These are phyloP conservation scores for Infundibulicybe gibba DNA, from an alignment of 768 basidiomycete genomes.

Conservation along the genomic window DNA sequence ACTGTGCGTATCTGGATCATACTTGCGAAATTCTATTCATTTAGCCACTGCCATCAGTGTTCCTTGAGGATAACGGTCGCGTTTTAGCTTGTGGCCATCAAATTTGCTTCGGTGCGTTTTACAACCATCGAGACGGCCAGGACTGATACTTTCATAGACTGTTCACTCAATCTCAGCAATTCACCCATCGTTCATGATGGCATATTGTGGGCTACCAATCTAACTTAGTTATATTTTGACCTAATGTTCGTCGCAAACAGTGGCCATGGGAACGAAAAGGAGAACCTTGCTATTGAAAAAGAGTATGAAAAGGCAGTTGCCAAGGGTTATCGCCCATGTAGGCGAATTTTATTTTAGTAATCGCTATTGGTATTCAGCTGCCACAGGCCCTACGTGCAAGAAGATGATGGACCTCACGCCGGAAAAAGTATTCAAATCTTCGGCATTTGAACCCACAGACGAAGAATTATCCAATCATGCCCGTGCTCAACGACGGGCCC, in stretches of 20 bases:
- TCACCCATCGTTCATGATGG: constrained; percentile 53
- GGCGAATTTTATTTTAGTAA: constrained; percentile 12
- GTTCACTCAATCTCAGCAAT: constrained; percentile 48
- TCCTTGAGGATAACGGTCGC: constrained; percentile 46
- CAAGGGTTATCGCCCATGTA: constrained; percentile 59
- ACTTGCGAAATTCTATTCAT: not conserved
- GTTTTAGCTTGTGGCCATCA: constrained; percentile 68
- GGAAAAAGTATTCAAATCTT: constrained; percentile 52
- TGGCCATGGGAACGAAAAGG: constrained; percentile 51
- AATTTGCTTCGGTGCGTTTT: constrained; percentile 50
- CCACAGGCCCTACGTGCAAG: constrained; percentile 63
- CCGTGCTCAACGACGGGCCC: constrained; percentile 27
- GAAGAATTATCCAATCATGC: constrained; percentile 47
- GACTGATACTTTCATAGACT: constrained; percentile 32
- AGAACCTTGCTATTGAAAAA: constrained; percentile 52
- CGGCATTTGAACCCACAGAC: constrained; percentile 66
- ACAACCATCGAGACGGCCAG: not conserved
- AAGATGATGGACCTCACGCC: constrained; percentile 53
- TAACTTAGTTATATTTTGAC: not conserved
- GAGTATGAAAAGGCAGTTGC: constrained; percentile 52
- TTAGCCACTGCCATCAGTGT: constrained; percentile 29
- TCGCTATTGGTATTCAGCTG: not conserved
- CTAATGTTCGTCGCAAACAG: constrained; percentile 21
- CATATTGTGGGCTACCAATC: constrained; percentile 44
- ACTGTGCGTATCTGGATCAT: constrained; percentile 36